Percentiles rank a stretch among this genome's conserved stretches.
These are phyloP conservation scores for Fusarium newnesense DNA, from an alignment of 2,329 filamentous ascomycete species.

Conservation along the genomic window DNA sequence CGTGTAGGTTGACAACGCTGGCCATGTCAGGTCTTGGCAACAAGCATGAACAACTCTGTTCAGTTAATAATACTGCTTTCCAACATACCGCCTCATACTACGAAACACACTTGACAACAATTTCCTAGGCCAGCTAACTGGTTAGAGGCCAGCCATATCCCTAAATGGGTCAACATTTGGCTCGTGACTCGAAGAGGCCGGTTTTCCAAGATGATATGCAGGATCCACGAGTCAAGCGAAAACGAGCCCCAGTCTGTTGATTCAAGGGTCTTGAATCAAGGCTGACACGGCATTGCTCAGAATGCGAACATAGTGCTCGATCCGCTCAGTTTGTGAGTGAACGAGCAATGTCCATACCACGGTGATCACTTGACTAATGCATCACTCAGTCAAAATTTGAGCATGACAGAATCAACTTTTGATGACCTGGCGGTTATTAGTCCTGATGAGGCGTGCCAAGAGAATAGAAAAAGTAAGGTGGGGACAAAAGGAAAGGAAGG, in stretches of 20 bases:
- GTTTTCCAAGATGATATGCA: constrained; percentile 48
- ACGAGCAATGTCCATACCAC: not conserved
- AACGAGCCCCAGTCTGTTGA: constrained; percentile 30
- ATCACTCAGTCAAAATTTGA: not conserved
- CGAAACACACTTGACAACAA: constrained; percentile 26
- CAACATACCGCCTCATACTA: constrained; percentile 15
- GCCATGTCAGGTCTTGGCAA: constrained; percentile 35
- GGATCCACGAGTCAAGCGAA: constrained; percentile 51
- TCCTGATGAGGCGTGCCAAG: constrained; percentile 24
- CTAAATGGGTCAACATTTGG: constrained; percentile 22
- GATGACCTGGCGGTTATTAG: constrained; percentile 11
- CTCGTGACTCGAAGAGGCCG: constrained; percentile 43
- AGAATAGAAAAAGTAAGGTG: constrained; percentile 19
- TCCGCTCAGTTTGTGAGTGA: constrained; percentile 9
- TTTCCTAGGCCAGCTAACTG: constrained; percentile 1
- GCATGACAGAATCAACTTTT: not conserved
- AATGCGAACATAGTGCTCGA: constrained; percentile 3
- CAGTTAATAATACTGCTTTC: constrained; percentile 14
- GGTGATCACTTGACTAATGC: not conserved
- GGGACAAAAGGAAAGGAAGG: constrained; percentile 14
- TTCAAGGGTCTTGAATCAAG: constrained; percentile 19
- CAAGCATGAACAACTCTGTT: constrained; percentile 25
- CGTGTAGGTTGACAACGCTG: constrained; percentile 17
- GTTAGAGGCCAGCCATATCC: constrained; percentile 34
- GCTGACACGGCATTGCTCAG: constrained; percentile 21